Base-by-base conservation (phyloP, 2,329 filamentous ascomycete genomes). In the Fusarium sp. region DNA sequence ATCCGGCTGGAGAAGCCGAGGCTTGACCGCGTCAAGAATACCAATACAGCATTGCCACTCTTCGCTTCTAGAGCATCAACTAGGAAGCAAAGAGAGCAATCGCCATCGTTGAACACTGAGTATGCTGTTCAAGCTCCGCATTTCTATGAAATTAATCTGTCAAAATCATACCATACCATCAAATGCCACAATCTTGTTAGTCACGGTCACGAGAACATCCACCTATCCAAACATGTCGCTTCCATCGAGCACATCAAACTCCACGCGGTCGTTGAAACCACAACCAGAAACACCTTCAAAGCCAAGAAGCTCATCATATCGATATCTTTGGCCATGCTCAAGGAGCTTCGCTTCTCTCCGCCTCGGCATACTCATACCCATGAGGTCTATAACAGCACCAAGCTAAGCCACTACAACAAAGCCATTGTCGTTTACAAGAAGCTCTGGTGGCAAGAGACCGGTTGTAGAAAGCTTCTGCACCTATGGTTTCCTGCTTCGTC, bases 261-360 rank as follows among this genome's bases (percentile, higher is more conserved):
- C 1, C 50, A 67, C 14, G 57, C 65, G 0, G 36, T 31, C 0
- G 65, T 73, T 3, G 67, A 43, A 9, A 70, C 70, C 0, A 69
- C 61, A 0, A 63, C 55, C 2, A 67, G 66, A 9, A 66, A 61
- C 17, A 52, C 67, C 0, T 70, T 76, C 19, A 56, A 71, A 3
- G 76, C 73, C 1, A 72, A 70, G 19, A 80, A 79, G 39, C 72
- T 77, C 23, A 78, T 85, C 44, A 57, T 83, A 4, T 81, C 82
- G 2, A 69, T 85, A 6, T 79, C 83, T 0, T 81, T 77, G 6
- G 77, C 82, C 7, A 70, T 83, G 38, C 78, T 80, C 49, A 72
- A 74, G 9, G 73, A 77, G 8, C 76, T 86, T 21, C 70, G 69
- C 4, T 82, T 85, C 67, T 67, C 72, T 0, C 83, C 83, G 1